These are phyloP conservation scores for Kluyveromyces nonfermentans DNA, from an alignment of 805 yeast genomes.

Conservation along the genomic window DNA sequence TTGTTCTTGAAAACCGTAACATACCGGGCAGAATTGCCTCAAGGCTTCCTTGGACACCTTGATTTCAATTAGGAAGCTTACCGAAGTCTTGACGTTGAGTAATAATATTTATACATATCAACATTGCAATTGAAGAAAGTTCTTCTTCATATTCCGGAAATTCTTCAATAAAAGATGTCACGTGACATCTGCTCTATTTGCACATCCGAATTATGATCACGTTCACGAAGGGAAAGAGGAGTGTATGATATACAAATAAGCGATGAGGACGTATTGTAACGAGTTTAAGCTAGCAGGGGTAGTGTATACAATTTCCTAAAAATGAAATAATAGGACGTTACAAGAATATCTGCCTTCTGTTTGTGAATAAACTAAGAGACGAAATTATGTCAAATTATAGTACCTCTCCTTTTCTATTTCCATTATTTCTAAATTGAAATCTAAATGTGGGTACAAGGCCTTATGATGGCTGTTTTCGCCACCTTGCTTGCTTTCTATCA, in stretches of 20 bases:
- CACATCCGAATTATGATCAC: too few species aligned
- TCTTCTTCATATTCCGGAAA: neutral
- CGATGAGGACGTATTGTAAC: too few species aligned
- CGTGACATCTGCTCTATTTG: too few species aligned
- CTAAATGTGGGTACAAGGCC: conserved; percentile 16
- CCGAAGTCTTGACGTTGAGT: neutral
- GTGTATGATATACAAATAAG: neutral
- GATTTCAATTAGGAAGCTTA: neutral
- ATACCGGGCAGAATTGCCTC: neutral
- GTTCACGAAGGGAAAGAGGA: too few species aligned
- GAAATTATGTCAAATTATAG: conserved; percentile 17
- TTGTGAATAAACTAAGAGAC: neutral
- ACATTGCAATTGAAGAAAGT: neutral
- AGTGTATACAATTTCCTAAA: too few species aligned
- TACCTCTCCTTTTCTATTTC: conserved; percentile 26
- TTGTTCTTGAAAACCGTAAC: conserved; percentile 4
- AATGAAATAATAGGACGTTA: too few species aligned
- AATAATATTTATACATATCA: neutral
- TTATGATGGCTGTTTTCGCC: conserved; percentile 2
- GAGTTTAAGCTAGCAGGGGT: too few species aligned
- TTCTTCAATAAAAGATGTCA: neutral
- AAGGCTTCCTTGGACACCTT: neutral
- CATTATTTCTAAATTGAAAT: conserved; percentile 24
- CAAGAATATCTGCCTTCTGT: too few species aligned
- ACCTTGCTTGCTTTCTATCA: conserved; percentile 17